A percentile compares a stretch with the other conserved stretches of the same genome.
Conservation (phyloP, 176 grass and related monocot genomes). For the Triticum urartu region DNA sequence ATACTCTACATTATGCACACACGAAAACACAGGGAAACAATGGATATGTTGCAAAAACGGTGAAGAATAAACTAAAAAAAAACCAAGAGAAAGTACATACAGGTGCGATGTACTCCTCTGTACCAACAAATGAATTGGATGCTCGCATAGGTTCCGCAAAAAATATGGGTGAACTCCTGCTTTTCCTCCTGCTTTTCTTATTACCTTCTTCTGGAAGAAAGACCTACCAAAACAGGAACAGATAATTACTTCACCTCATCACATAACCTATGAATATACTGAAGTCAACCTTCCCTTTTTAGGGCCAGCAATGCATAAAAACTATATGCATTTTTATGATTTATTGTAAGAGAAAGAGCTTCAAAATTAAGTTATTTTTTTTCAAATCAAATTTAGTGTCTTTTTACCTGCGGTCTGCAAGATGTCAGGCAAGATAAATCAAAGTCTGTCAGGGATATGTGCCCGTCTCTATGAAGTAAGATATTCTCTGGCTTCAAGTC, state of each 20-base stretch:
- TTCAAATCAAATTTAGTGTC: neutral
- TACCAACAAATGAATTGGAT: conserved; percentile 97
- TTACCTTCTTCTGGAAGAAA: conserved; percentile 53
- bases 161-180: conserved; percentile 63
- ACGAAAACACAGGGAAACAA: neutral
- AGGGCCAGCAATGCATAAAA: neutral
- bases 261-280: neutral
- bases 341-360: conserved; percentile 8
- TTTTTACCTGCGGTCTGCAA: conserved; percentile 68
- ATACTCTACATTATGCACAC: neutral
- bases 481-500: conserved; percentile 97
- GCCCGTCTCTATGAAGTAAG: conserved; percentile 75
- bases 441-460: conserved; percentile 85
- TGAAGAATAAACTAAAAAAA: neutral
- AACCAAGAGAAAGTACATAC: conserved; percentile 47
- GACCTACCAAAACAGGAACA: conserved; percentile 39
- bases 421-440: conserved; percentile 89
- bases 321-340: neutral
- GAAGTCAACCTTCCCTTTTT: neutral
- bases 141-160: conserved; percentile 91
- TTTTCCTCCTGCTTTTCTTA: conserved; percentile 56
- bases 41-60: neutral
- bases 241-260: neutral
- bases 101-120: conserved; percentile 96
- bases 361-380: neutral